Evolutionary conservation across 2,329 filamentous ascomycete genomes (phyloP), one percentile per base, ranked within the genome.

Genomic region (Xylaria sp.): DNA sequence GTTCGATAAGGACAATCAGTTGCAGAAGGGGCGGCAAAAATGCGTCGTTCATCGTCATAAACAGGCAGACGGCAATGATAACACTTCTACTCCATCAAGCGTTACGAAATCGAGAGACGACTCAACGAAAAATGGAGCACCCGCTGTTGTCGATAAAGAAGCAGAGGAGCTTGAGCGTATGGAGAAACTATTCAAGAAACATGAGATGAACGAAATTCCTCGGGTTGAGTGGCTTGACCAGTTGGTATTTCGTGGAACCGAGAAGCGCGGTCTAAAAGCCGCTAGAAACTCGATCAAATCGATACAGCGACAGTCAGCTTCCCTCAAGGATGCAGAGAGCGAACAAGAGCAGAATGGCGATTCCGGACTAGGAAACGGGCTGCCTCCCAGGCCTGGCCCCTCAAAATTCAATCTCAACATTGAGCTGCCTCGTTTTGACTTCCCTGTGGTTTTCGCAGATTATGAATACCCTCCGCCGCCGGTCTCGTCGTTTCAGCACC

Each of bases 201-300:
- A 98, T 77, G 97, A 99, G 78, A 97, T 97, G 91, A 94, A 94
- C 20, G 96, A 99, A 78, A 95, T 99, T 30, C 90, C 93, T 0
- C 89, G 94, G 18, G 92, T 97, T 56, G 93, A 97, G 75, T 99
- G 96, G 97, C 87, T 99, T 50, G 96, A 99, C 78, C 93, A 96
- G 76, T 86, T 98, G 74, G 94, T 97, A 2, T 99, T 97, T 78
- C 90, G 95, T 46, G 91, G 91, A 60, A 90, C 97, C 67, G 95
- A 97, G 81, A 96, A 92, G 80, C 86, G 89, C 66, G 88, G 90
- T 25, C 78, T 89, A 2, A 85, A 90, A 74, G 87, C 88, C 12
- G 89, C 91, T 41, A 87, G 86, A 73, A 86, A 87, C 46, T 89
- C 89, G 0, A 83, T 88, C 74, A 91, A 88, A 77, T 84, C 85